A percentile compares a stretch with the other conserved stretches of the same genome.
These are phyloP conservation scores for Crithidia brevicula DNA, from an alignment of 208 protist genomes.

Conservation along the genomic window DNA sequence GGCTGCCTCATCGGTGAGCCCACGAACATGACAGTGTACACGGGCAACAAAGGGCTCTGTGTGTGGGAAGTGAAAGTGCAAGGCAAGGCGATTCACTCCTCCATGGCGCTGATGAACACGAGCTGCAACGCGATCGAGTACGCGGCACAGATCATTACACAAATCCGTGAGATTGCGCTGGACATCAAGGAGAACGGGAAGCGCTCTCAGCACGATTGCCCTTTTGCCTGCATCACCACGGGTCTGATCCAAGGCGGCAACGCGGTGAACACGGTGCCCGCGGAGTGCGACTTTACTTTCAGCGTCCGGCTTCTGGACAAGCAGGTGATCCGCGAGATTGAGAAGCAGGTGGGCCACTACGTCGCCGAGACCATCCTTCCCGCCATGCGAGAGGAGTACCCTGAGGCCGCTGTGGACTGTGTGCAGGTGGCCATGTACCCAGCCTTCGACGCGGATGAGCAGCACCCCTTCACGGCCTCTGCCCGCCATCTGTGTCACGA, in stretches of 20 bases:
- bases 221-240: slow-evolving; percentile 33
- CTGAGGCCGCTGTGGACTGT: slow-evolving; percentile 25
- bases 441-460: slow-evolving; percentile 30
- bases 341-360: slow-evolving; percentile 31
- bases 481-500: slow-evolving; percentile 12
- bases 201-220: slow-evolving; percentile 22
- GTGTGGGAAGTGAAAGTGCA: slow-evolving; percentile 37
- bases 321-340: slow-evolving; percentile 17
- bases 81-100: slow-evolving; percentile 60
- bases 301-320: slow-evolving; percentile 32
- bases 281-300: slow-evolving; percentile 44
- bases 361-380: slow-evolving; percentile 26
- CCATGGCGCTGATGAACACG: slow-evolving; percentile 38
- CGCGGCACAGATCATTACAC: slow-evolving; percentile 45
- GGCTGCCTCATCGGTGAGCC: slow-evolving; percentile 20
- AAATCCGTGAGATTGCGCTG: slow-evolving; percentile 37
- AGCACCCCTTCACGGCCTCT: slow-evolving; percentile 34
- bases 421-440: slow-evolving; percentile 9
- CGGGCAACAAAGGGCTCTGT: slow-evolving; percentile 2
- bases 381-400: slow-evolving; percentile 39
- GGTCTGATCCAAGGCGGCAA: slow-evolving; percentile 52
- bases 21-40: slow-evolving; percentile 8
- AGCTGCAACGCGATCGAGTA: slow-evolving; percentile 50
- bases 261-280: slow-evolving; percentile 50
- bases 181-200: slow-evolving; percentile 34